Evolutionary conservation across 495 filamentous ascomycete genomes (phyloP).

Genomic region (Penicillium silybi): DNA sequence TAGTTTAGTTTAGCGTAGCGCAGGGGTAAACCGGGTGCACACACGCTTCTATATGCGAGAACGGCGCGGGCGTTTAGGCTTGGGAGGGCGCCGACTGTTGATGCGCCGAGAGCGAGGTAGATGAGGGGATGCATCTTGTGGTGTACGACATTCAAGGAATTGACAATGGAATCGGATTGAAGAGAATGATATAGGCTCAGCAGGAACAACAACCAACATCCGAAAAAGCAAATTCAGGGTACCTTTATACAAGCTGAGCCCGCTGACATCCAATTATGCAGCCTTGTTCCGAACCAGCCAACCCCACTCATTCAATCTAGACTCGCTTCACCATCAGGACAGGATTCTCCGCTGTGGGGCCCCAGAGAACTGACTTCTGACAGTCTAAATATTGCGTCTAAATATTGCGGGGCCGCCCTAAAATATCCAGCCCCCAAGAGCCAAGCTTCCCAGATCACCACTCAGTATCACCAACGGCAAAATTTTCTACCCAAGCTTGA

Average conservation of each 20-base stretch:
- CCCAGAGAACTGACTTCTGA: too few species aligned
- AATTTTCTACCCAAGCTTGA: too few species aligned
- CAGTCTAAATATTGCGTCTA: too few species aligned
- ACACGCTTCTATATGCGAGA: slow-evolving; percentile 22
- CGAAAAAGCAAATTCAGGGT: not conserved
- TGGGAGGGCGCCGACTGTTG: slow-evolving; percentile 5
- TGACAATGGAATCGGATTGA: not conserved
- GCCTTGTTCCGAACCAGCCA: too few species aligned
- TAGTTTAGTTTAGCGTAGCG: not conserved
- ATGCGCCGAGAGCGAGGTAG: not conserved
- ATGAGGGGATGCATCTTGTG: slow-evolving; percentile 2
- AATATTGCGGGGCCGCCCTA: too few species aligned
- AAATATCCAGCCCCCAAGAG: too few species aligned
- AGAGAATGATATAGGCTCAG: not conserved
- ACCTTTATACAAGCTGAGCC: not conserved
- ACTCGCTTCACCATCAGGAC: not conserved
- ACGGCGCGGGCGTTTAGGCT: slow-evolving; percentile 1
- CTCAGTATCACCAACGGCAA: too few species aligned
- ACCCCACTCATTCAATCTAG: not conserved
- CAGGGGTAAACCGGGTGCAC: not conserved
- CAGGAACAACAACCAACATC: not conserved
- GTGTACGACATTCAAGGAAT: not conserved
- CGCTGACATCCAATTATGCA: not conserved
- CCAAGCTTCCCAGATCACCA: too few species aligned
- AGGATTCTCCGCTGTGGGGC: too few species aligned